Conservation (phyloP, 306 rosid genomes). For the Cucurbita ficifolia region DNA sequence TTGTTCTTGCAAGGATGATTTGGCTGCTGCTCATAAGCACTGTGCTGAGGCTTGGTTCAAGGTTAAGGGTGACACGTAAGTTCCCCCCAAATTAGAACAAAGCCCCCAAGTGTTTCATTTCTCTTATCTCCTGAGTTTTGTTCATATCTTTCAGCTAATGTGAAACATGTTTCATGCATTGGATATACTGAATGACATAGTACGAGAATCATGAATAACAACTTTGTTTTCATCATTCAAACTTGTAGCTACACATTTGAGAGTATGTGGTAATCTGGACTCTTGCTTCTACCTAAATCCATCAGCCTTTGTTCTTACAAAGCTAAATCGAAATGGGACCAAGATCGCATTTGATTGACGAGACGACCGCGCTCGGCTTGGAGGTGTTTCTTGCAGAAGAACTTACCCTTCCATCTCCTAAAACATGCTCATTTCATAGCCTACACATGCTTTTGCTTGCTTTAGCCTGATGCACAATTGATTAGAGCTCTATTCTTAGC, state of each 20-base stretch:
- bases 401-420: neutral
- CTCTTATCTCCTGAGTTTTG: neutral
- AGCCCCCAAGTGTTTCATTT: neutral
- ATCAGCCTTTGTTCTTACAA: neutral
- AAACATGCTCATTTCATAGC: neutral
- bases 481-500: neutral
- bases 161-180: too few relatives aligned
- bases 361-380: neutral
- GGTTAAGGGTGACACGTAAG: slow-evolving; percentile 91
- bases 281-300: neutral
- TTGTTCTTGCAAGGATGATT: slow-evolving; percentile 82
- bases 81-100: neutral
- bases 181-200: neutral
- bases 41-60: slow-evolving; percentile 98
- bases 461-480: neutral
- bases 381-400: neutral
- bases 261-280: neutral
- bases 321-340: neutral
- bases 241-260: neutral
- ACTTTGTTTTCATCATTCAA: neutral
- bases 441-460: neutral
- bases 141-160: too few relatives aligned
- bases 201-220: neutral
- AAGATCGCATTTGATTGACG: neutral
- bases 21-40: slow-evolving; percentile 87